Base-by-base conservation (phyloP, 495 filamentous ascomycete species). In the Aspergillus carlsbadensis region DNA sequence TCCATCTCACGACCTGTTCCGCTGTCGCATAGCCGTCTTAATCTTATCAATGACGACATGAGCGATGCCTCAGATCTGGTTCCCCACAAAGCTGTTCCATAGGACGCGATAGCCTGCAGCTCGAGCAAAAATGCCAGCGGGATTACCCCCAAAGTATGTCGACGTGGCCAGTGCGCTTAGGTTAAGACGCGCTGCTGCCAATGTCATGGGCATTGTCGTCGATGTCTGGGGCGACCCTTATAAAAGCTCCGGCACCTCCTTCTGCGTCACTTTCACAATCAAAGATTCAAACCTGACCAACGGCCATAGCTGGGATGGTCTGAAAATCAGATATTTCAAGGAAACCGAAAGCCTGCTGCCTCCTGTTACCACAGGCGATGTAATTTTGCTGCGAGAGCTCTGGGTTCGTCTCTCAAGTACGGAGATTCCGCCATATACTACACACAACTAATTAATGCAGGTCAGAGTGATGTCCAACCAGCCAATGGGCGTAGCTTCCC, bases 311-410 rank as follows among this genome's bases (percentile, higher is more conserved):
- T 71, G 74, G 67, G 68, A 72, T 24, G 76, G 79, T 14, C 63
- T 82, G 18, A 80, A 73, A 59, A 60, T 82, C 54, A 80, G 74
- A 43, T 82, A 74, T 57, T 84, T 84, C 62, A 75, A 70, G 46
- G 64, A 72, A 13, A 61, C 69, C 29, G 60, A 68, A 33, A 63
- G 49, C 29, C 36, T 61, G 7, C 57, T 83, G 14, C 81, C 81
- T 10, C 52, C 57, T 37, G 61, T 76, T 31, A 39, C 68, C 17
- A n/a, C 60, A 10, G 69, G 76, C 11, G 81, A 83, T 63, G 77
- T 82, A 40, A 61, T 81, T 22, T 57, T 80, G 17, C 61, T 84
- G 20, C 73, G 73, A 36, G 62, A 66, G 13, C 49, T 81, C 14
- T 65, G 64, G 54, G 76, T 82, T 59, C 60, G 70, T 63, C 2